Percentiles rank a stretch among this genome's conserved stretches.
Evolutionary conservation across 2,329 filamentous ascomycete species (phyloP).

Genomic region (Nothopassalora personata): DNA sequence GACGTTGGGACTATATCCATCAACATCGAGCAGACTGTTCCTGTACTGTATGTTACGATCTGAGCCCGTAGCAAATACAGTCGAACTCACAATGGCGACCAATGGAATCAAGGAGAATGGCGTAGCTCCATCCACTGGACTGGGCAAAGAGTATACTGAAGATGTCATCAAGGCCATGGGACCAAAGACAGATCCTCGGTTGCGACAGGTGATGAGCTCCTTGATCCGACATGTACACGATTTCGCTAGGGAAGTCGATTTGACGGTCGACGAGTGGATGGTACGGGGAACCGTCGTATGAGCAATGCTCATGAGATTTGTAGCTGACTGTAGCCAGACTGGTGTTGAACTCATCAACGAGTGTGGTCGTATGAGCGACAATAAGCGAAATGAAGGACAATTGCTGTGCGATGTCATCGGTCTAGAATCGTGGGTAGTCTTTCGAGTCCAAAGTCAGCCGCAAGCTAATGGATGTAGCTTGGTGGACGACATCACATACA

Average conservation of each 20-base stretch:
- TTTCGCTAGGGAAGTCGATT: slow-evolving; percentile 53
- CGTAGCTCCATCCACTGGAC: slow-evolving; percentile 1
- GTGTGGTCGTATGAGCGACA: slow-evolving; percentile 58
- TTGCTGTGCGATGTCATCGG: slow-evolving; percentile 55
- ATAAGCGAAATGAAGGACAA: slow-evolving; percentile 59
- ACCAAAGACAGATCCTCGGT: slow-evolving; percentile 30
- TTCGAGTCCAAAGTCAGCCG: not conserved
- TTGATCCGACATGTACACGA: slow-evolving; percentile 55
- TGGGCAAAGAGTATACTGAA: slow-evolving; percentile 25
- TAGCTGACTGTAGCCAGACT: not conserved
- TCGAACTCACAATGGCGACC: not conserved
- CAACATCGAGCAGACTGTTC: not conserved
- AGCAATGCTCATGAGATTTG: not conserved
- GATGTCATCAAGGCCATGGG: slow-evolving; percentile 35
- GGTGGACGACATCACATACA: slow-evolving; percentile 77
- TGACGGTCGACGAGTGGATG: slow-evolving; percentile 57
- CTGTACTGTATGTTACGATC: not conserved
- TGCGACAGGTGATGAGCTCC: slow-evolving; percentile 40
- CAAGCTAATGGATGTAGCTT: slow-evolving; percentile 22
- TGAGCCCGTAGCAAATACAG: not conserved
- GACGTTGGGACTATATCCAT: not conserved
- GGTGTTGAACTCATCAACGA: slow-evolving; percentile 47
- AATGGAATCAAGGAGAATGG: slow-evolving; percentile 1
- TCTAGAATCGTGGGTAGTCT: slow-evolving; percentile 39
- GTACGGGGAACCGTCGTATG: slow-evolving; percentile 5